Conservation (phyloP, 768 basidiomycete species). For the Calvatia gigantea region DNA sequence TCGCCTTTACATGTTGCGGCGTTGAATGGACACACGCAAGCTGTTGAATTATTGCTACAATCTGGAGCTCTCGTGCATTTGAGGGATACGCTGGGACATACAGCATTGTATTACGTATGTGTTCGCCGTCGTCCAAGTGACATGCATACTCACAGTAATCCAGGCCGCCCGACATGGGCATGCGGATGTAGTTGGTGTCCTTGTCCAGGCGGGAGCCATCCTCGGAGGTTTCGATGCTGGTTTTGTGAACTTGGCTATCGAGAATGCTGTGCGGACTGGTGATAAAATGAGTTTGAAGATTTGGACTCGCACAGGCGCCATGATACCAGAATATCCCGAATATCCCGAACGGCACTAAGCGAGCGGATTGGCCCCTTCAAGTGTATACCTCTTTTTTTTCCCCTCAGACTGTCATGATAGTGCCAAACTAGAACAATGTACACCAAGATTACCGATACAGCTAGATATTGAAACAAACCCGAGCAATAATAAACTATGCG, state of each 20-base stretch:
- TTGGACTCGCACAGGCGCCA: constrained; percentile 56
- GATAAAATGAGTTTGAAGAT: constrained; percentile 43
- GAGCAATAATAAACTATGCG: neutral
- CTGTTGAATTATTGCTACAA: constrained; percentile 50
- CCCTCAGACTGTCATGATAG: neutral
- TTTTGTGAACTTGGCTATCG: constrained; percentile 49
- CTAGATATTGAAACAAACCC: neutral
- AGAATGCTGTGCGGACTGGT: constrained; percentile 30
- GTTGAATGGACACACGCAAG: constrained; percentile 53
- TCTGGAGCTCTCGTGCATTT: constrained; percentile 82
- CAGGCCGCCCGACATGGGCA: constrained; percentile 74
- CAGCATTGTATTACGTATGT: constrained; percentile 77
- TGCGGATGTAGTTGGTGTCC: constrained; percentile 52
- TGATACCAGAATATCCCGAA: constrained; percentile 6
- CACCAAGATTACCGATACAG: constrained; percentile 1
- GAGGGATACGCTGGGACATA: constrained; percentile 77
- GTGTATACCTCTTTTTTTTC: neutral
- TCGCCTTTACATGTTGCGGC: constrained; percentile 80
- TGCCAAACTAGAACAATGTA: neutral
- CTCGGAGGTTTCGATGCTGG: constrained; percentile 66
- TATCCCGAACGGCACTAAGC: neutral
- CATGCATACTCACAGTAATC: constrained; percentile 3
- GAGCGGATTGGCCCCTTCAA: neutral
- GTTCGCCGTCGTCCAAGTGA: neutral
- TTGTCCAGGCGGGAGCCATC: constrained; percentile 72